These are phyloP conservation scores for Phanerochaete carnosa DNA, from an alignment of 768 basidiomycete species.

Conservation along the genomic window DNA sequence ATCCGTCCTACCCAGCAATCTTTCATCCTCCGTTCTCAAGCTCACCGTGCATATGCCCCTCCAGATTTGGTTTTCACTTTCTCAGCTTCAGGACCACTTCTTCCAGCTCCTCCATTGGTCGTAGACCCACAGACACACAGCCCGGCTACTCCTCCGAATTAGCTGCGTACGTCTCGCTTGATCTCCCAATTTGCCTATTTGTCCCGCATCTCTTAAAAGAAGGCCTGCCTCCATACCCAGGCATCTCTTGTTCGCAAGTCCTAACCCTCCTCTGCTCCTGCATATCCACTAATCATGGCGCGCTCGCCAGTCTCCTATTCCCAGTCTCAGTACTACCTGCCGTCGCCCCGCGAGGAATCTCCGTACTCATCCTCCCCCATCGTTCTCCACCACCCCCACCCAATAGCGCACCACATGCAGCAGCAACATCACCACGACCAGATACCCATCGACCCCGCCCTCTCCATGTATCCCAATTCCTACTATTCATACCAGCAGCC, in stretches of 20 bases:
- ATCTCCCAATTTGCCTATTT: constrained; percentile 7
- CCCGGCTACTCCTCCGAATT: not conserved
- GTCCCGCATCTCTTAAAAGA: constrained; percentile 8
- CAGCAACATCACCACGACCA: constrained; percentile 7
- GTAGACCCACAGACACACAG: not conserved
- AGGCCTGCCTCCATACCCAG: not conserved
- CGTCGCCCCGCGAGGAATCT: constrained; percentile 14
- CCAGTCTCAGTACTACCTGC: constrained; percentile 16
- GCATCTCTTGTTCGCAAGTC: constrained; percentile 14
- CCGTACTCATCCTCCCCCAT: constrained; percentile 20
- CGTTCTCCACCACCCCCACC: constrained; percentile 16
- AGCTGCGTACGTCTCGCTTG: not conserved
- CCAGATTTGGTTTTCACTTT: constrained; percentile 17
- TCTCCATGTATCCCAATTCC: constrained; percentile 62
- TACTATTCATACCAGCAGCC: constrained; percentile 49
- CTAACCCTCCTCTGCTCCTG: constrained; percentile 1
- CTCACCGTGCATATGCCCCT: constrained; percentile 6
- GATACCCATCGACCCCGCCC: constrained; percentile 54
- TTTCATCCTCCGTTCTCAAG: constrained; percentile 14
- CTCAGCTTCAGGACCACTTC: constrained; percentile 13
- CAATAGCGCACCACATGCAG: constrained; percentile 17
- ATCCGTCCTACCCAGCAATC: constrained; percentile 1
- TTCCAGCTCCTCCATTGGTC: constrained; percentile 3
- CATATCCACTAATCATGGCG: constrained; percentile 11
- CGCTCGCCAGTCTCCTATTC: constrained; percentile 15